Evolutionary conservation across 768 basidiomycete species (phyloP).

Genomic region (Paxillus involutus): DNA sequence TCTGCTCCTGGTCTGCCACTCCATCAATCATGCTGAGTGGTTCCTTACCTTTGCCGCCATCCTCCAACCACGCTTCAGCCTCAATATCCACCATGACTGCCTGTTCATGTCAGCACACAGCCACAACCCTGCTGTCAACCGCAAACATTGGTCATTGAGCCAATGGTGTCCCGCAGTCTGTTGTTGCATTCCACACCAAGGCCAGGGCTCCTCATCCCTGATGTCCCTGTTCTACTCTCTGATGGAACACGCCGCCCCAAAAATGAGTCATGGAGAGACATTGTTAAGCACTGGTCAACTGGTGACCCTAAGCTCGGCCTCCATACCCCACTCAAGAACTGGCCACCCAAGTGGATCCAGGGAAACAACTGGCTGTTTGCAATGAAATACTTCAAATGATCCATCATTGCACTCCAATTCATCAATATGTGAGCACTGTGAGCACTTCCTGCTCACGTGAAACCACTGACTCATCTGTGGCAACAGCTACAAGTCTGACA

Average conservation of each 20-base stretch:
- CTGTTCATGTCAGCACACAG: too few species aligned
- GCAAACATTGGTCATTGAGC: background rate
- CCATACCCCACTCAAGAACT: slow-evolving; percentile 4
- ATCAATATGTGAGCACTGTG: slow-evolving; percentile 6
- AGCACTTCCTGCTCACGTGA: background rate
- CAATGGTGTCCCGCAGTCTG: background rate
- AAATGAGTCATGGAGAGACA: slow-evolving; percentile 6
- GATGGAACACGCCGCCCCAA: background rate
- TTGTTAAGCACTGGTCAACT: background rate
- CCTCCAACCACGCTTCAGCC: background rate
- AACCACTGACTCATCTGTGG: background rate
- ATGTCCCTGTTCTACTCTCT: background rate
- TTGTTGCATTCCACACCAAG: background rate
- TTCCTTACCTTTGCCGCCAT: background rate
- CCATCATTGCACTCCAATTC: background rate
- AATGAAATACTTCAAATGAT: background rate
- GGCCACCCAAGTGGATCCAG: background rate
- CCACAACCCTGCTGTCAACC: background rate
- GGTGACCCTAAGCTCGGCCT: background rate
- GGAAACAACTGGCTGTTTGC: slow-evolving; percentile 1
- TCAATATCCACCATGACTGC: too few species aligned
- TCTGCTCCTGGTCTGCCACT: too few species aligned
- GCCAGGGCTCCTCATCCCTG: background rate
- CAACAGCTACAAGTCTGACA: background rate
- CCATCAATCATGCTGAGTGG: background rate